Evolutionary conservation across 768 basidiomycete genomes (phyloP), one percentile per base, ranked within the genome.

Genomic region (Cystobasidiopsis lactophilus): DNA sequence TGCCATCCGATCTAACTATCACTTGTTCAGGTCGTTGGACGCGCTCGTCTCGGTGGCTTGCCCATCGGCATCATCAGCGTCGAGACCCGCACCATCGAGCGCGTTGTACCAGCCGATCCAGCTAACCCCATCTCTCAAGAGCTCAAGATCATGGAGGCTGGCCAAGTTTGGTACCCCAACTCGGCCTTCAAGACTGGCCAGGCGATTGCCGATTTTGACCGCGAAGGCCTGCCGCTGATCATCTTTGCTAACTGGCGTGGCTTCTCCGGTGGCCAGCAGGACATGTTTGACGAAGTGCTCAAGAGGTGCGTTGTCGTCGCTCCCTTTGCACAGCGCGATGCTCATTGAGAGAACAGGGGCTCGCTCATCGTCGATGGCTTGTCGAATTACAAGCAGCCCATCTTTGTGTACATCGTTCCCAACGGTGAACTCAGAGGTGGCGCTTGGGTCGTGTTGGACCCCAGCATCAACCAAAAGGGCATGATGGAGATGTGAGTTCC

Each of bases 191-290:
- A 98, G 75, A 98, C 93, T 7, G 93, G 89, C 7, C 93, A 96
- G 63, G 91, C 93, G 16, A 96, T 96, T 71, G 88, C 88, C 68
- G 93, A 98, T 70, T 85, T 96, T 72, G 82, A 91, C 69, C 80
- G 93, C 40, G 93, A 98, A 69, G 85, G 84, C 23, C 72, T 98
- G 14, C 93, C 93, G 3, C 73, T 98, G 55, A 89, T 96, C 67
- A 89, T 98, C 67, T 95, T 98, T 64, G 93, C 93, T 51, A 98
- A 98, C 72, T 96, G 93, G 88, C 83, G 93, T 72, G 93, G 93
- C 24, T 98, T 98, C 78, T 98, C 93, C 21, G 93, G 93, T 57
- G 93, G 93, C 58, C 89, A 95, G 68, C 89, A 93, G 68, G 89
- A 95, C 67, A 95, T 95, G 88, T 69, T 69, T 50, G 57, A 68